Evolutionary conservation across 2,329 filamentous ascomycete genomes (phyloP).

Genomic region (Thielaviopsis cerberus): DNA sequence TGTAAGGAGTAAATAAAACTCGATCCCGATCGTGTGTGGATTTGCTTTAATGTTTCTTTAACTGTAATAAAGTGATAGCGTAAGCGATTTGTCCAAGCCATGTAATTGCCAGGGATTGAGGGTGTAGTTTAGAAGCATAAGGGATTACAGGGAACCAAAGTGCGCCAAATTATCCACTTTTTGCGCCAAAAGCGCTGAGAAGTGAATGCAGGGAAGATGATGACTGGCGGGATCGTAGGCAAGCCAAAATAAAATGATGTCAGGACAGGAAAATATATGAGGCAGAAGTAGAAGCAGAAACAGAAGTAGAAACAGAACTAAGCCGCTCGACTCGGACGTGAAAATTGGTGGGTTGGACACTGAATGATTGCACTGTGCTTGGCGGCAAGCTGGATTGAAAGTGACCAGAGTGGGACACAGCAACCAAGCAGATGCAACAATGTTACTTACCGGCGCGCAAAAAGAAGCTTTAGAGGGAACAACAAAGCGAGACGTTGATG

Average conservation of each 20-base stretch:
- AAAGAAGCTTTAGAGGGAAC: not conserved
- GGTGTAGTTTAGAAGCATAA: not conserved
- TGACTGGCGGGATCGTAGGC: not conserved
- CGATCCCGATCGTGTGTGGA: not conserved
- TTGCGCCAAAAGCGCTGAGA: not conserved
- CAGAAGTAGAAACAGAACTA: no score
- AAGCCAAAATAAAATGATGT: not conserved
- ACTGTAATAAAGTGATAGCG: conserved; percentile 1
- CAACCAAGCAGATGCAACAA: not conserved
- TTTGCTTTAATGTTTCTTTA: not conserved
- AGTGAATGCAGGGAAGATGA: not conserved
- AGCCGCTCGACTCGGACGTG: not conserved
- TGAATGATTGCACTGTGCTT: not conserved
- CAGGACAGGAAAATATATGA: not conserved
- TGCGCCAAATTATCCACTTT: not conserved
- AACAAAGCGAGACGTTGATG: not conserved
- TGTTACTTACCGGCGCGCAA: not conserved
- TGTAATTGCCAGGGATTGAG: not conserved
- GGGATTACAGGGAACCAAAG: not conserved
- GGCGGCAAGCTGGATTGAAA: not conserved
- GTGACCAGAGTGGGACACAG: not conserved
- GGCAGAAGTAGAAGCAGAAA: not conserved
- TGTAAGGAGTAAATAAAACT: not conserved
- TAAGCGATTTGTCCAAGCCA: not conserved
- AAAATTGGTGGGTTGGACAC: not conserved